Evolutionary conservation across 2,329 filamentous ascomycete genomes (phyloP).

Genomic region (Helotiales sp.): DNA sequence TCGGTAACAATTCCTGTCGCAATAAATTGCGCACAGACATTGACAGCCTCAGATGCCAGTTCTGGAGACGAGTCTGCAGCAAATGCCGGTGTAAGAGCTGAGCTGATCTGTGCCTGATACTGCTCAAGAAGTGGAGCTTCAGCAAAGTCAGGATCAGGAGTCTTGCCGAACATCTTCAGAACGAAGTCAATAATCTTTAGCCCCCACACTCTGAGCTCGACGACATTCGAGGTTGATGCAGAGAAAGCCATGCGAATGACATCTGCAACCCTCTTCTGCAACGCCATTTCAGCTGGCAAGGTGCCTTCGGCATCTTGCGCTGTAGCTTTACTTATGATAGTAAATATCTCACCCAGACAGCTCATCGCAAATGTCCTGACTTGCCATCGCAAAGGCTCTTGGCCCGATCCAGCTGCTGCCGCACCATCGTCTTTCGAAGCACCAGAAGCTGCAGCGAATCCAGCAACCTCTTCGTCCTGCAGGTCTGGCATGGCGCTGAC

Average conservation of each 20-base stretch:
- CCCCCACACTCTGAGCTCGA: slow-evolving; percentile 87
- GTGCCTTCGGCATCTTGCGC: slow-evolving; percentile 77
- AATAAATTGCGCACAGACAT: slow-evolving; percentile 97
- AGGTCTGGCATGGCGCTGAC: slow-evolving; percentile 68
- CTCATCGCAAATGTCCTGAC: slow-evolving; percentile 92
- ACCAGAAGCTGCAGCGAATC: slow-evolving; percentile 76
- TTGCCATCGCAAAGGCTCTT: slow-evolving; percentile 93
- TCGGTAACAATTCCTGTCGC: slow-evolving; percentile 96
- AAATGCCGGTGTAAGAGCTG: slow-evolving; percentile 93
- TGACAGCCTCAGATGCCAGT: slow-evolving; percentile 91
- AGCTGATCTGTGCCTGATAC: slow-evolving; percentile 97
- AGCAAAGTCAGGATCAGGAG: slow-evolving; percentile 94
- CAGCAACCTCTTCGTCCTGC: slow-evolving; percentile 94
- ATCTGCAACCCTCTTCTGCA: slow-evolving; percentile 85
- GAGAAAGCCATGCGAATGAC: slow-evolving; percentile 97
- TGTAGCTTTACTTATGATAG: slow-evolving; percentile 75
- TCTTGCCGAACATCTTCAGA: slow-evolving; percentile 93
- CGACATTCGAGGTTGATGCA: slow-evolving; percentile 88
- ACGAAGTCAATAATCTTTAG: slow-evolving; percentile 92
- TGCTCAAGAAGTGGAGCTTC: slow-evolving; percentile 95
- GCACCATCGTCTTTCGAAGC: slow-evolving; percentile 58
- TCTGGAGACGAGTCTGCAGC: slow-evolving; percentile 94
- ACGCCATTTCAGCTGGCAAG: slow-evolving; percentile 71
- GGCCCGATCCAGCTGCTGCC: slow-evolving; percentile 56
- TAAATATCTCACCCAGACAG: slow-evolving; percentile 80